Conservation (phyloP, 208 protist genomes). For the Trypanosoma cruzi region DNA sequence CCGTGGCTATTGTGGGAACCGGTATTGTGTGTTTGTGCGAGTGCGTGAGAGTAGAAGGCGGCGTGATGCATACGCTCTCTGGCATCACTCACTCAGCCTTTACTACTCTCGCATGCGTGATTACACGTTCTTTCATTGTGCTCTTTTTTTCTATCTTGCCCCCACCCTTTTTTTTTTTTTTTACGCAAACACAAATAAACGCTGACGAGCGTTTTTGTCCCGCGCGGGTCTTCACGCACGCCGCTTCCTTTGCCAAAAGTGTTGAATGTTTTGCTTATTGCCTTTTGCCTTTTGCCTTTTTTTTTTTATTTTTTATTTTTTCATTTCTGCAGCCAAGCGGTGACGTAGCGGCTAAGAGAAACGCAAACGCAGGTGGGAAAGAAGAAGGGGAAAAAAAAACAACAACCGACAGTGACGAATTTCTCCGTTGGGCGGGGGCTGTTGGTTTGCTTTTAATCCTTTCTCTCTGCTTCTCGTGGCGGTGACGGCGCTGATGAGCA, state of each 20-base stretch:
- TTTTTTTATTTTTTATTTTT: constrained; percentile 22
- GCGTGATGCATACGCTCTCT: not conserved
- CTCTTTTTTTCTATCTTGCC: constrained; percentile 14
- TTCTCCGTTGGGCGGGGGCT: too few relatives aligned
- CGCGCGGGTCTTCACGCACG: too few relatives aligned
- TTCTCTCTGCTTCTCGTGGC: too few relatives aligned
- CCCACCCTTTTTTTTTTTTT: not conserved
- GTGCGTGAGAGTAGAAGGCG: not conserved
- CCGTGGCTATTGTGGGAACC: too few relatives aligned
- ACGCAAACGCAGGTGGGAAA: not conserved
- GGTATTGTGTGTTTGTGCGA: not conserved
- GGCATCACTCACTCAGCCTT: too few relatives aligned
- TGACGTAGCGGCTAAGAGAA: too few relatives aligned
- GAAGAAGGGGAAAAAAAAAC: not conserved
- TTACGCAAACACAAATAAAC: not conserved
- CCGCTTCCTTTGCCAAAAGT: not conserved
- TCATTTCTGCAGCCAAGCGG: not conserved
- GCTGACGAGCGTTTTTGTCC: too few relatives aligned
- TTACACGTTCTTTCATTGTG: not conserved
- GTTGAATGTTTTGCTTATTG: constrained; percentile 16
- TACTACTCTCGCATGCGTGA: too few relatives aligned
- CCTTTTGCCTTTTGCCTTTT: constrained; percentile 2
- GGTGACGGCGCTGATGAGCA: not conserved
- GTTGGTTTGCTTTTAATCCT: too few relatives aligned
- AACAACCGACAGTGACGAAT: too few relatives aligned